Base-by-base conservation (phyloP, 208 protist genomes). In the Trypanosomatidae sp. region DNA sequence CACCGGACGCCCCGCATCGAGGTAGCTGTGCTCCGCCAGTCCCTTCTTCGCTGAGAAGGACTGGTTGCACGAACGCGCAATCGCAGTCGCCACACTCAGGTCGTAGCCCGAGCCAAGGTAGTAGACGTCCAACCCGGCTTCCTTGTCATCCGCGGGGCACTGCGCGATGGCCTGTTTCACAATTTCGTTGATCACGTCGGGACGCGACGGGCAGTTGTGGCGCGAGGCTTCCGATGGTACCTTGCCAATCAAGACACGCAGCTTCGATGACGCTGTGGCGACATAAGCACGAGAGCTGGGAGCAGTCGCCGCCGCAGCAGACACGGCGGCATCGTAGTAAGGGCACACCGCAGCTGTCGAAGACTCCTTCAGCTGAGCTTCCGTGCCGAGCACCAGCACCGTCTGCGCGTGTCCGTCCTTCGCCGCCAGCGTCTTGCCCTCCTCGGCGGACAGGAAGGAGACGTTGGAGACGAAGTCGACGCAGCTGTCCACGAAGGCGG, bases 171-270 rank as follows among this genome's bases (percentile, higher is more conserved):
- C 87, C 36, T 76, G 69, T 66, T 86, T 86, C 39, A 94, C 79
- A n/a, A 91, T 77, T 4, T 62, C 58, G 47, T 71, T 68, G 53
- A 94, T 80, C 9, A 58, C 43, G 58, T 96, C 91, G 13, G 91
- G 89, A 5, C 91, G 83, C 9, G 77, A 46, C 1, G 87, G 56
- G 74, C 87, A 94, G 78, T 96, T 96, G 83, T 96, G 89, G 49
- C 91, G 85, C 15, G 91, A 94, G 0, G 88, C 83, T 19, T 44
- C 59, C 0, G 71, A 67, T 1, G 85, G 56, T 13, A 93, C 80
- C 69, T 79, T 80, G 5, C 78, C 88, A 46, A 91, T 56, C 36
- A 91, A 58, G 39, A 95, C 53, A 13, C 79, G 79, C 28, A 68
- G 1, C 47, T 50, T 76, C 66, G 69, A 62, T 9, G 62, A 76